These are phyloP conservation scores for Aspergillus sclerotialis DNA, from an alignment of 2,329 filamentous ascomycete species.

Conservation along the genomic window DNA sequence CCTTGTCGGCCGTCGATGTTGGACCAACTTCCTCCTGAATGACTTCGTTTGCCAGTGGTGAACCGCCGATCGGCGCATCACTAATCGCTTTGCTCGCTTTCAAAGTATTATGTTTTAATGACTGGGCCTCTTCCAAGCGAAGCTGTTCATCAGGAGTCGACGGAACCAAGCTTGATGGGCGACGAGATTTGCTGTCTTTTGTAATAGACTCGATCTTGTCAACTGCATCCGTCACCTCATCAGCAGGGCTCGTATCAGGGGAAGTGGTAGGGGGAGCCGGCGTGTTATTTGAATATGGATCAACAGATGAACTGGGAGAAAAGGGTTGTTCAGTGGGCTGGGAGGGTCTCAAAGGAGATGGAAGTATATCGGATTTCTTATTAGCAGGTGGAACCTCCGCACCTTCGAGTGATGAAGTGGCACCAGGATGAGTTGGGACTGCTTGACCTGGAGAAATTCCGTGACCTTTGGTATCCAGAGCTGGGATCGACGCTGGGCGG, in stretches of 20 bases:
- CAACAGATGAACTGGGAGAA: slow-evolving; percentile 58
- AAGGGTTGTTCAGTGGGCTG: slow-evolving; percentile 30
- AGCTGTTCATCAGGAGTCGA: slow-evolving; percentile 55
- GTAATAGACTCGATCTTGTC: slow-evolving; percentile 34
- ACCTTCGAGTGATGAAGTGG: slow-evolving; percentile 10
- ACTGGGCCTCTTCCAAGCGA: slow-evolving; percentile 49
- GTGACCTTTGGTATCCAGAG: slow-evolving; percentile 16
- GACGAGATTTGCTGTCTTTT: slow-evolving; percentile 15
- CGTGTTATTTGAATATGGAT: slow-evolving; percentile 64
- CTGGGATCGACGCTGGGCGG: slow-evolving; percentile 14
- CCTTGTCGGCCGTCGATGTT: slow-evolving; percentile 6
- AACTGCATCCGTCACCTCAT: slow-evolving; percentile 45
- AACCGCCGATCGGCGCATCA: slow-evolving; percentile 7
- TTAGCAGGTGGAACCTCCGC: slow-evolving; percentile 12
- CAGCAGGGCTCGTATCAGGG: slow-evolving; percentile 66
- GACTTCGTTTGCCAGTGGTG: slow-evolving; percentile 18
- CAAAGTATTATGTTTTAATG: slow-evolving; percentile 20
- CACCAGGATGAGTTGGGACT: slow-evolving; percentile 9
- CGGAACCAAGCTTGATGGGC: slow-evolving; percentile 28
- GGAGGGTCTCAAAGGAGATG: slow-evolving; percentile 21
- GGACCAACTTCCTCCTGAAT: slow-evolving; percentile 17
- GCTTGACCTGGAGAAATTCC: slow-evolving; percentile 14
- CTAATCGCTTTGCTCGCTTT: slow-evolving; percentile 14
- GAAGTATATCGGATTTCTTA: slow-evolving; percentile 21
- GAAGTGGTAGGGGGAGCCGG: slow-evolving; percentile 62